Conservation (phyloP, 345 rosid species). For the Durio zibethinus region DNA sequence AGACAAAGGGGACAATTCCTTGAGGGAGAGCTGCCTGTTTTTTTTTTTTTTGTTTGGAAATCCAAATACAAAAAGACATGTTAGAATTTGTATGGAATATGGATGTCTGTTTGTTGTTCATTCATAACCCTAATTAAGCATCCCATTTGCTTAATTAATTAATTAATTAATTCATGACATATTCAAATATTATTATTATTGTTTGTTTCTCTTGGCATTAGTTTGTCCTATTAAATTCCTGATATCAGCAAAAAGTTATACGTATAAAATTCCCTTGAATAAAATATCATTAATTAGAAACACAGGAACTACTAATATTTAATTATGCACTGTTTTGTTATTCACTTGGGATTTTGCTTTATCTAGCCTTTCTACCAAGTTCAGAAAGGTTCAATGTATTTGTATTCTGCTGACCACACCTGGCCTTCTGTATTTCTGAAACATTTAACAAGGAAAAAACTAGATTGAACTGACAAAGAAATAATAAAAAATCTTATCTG, state of each 20-base stretch:
- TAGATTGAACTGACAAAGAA: slow-evolving; percentile 3
- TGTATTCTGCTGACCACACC: neutral
- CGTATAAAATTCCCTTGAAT: too few species aligned
- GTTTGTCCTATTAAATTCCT: neutral
- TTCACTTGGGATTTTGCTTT: neutral
- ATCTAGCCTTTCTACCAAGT: neutral
- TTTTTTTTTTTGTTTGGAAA: slow-evolving; percentile 28
- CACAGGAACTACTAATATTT: neutral
- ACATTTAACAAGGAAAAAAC: neutral
- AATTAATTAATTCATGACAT: neutral
- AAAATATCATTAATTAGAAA: neutral
- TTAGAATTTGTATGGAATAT: slow-evolving; percentile 18
- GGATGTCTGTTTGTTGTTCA: slow-evolving; percentile 21
- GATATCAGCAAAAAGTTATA: neutral
- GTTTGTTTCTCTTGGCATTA: neutral
- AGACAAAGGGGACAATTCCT: slow-evolving; percentile 83
- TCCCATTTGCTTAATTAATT: neutral
- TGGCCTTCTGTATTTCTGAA: neutral
- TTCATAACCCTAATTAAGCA: neutral
- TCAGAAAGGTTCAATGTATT: slow-evolving; percentile 24
- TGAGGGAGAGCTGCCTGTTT: slow-evolving; percentile 79
- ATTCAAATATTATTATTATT: neutral
- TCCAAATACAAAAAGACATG: slow-evolving; percentile 8
- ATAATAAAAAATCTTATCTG: slow-evolving; percentile 28
- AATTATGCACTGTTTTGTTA: neutral